These are phyloP conservation scores for Helotiales sp. DNA, from an alignment of 2,329 filamentous ascomycete genomes.

Conservation along the genomic window DNA sequence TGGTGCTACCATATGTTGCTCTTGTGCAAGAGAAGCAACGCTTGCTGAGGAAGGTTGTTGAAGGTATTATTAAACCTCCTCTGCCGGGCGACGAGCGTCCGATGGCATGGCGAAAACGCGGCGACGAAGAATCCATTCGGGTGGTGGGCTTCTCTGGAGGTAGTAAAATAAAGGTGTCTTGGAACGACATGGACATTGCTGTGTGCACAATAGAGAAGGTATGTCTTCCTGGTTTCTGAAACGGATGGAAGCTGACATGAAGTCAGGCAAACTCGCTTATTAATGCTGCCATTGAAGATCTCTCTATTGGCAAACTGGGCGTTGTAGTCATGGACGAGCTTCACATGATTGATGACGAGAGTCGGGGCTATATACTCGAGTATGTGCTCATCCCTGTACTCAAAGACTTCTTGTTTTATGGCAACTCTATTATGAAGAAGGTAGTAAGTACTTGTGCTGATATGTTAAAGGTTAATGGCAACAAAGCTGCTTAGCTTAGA, in stretches of 20 bases:
- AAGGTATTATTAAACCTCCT: constrained; percentile 48
- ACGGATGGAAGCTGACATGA: neutral
- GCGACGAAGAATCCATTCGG: constrained; percentile 58
- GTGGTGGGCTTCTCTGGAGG: constrained; percentile 76
- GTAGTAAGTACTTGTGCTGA: no score
- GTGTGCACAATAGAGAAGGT: constrained; percentile 81
- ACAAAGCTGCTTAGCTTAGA: constrained; percentile 14
- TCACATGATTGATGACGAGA: constrained; percentile 80
- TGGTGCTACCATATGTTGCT: constrained; percentile 76
- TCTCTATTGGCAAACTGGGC: constrained; percentile 60
- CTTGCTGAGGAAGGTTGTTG: constrained; percentile 68
- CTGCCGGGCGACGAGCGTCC: constrained; percentile 22
- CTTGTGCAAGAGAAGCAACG: constrained; percentile 78
- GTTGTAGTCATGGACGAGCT: constrained; percentile 74
- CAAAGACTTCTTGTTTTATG: no score
- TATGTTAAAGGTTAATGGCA: no score
- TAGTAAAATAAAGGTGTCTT: constrained; percentile 64
- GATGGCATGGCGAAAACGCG: constrained; percentile 53
- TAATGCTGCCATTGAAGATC: constrained; percentile 72
- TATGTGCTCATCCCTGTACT: no score
- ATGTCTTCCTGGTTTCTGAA: constrained; percentile 4
- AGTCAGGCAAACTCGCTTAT: constrained; percentile 70
- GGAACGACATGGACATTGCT: constrained; percentile 75
- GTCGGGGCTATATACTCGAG: constrained; percentile 76
- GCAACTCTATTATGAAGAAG: no score